Conservation (phyloP, 208 protist species). For the Vickermania ingenoplastis region DNA sequence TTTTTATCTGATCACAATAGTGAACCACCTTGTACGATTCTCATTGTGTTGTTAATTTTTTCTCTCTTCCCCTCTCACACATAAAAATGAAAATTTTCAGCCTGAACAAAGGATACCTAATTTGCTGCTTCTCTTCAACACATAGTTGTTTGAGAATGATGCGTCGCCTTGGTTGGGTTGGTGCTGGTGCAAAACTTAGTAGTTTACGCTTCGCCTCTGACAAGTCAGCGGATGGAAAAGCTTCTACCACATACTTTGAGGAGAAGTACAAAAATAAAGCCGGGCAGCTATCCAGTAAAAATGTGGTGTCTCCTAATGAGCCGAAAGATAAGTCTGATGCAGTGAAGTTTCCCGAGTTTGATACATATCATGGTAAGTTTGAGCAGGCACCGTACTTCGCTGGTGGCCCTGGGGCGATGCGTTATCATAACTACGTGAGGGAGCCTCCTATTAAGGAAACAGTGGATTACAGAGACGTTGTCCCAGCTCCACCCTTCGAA, state of each 20-base stretch:
- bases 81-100: too few relatives aligned
- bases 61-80: too few relatives aligned
- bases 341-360: constrained; percentile 63
- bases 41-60: too few relatives aligned
- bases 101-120: too few relatives aligned
- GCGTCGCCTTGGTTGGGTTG: neutral
- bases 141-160: too few relatives aligned
- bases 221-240: too few relatives aligned
- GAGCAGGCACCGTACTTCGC: constrained; percentile 73
- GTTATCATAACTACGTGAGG: constrained; percentile 69
- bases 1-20: too few relatives aligned
- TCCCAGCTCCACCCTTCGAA: constrained; percentile 44
- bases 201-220: constrained; percentile 32
- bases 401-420: constrained; percentile 65
- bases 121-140: too few relatives aligned
- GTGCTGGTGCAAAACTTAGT: neutral
- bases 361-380: constrained; percentile 76
- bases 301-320: constrained; percentile 19
- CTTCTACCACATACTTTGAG: constrained; percentile 52
- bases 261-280: constrained; percentile 35
- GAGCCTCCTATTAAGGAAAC: constrained; percentile 41
- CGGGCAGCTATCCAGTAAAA: constrained; percentile 25
- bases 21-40: too few relatives aligned
- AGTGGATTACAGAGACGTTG: constrained; percentile 51
- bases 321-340: constrained; percentile 58